phyloP scores from a whole-genome alignment of 2,329 filamentous ascomycete genomes.

The Epicoccum sorghinum region DNA sequence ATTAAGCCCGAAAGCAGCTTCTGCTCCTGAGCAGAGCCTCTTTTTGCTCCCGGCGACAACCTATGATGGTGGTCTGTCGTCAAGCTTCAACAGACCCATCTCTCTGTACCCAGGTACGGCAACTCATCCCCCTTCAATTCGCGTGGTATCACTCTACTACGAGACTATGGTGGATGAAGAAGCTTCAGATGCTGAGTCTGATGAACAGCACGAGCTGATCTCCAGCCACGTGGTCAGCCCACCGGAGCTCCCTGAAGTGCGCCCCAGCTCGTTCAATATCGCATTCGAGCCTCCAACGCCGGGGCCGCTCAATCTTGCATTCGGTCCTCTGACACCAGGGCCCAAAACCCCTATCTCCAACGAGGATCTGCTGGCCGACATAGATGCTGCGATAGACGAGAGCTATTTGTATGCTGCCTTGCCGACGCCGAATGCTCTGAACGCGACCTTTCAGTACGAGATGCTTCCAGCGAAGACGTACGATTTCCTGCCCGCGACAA shows the following conservation, averaged over 20 bases:
- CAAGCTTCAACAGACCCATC: slow-evolving; percentile 13
- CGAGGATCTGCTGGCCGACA: slow-evolving; percentile 28
- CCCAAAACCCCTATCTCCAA: slow-evolving; percentile 16
- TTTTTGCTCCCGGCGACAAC: slow-evolving; percentile 33
- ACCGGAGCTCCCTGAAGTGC: slow-evolving; percentile 9
- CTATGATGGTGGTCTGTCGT: slow-evolving; percentile 23
- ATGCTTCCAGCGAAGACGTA: slow-evolving; percentile 21
- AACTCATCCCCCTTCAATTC: slow-evolving; percentile 1
- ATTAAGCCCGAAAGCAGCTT: slow-evolving; percentile 8
- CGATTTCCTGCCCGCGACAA: slow-evolving; percentile 6
- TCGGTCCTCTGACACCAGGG: slow-evolving; percentile 19
- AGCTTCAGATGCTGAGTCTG: neutral
- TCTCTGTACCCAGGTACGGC: slow-evolving; percentile 4
- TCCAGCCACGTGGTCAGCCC: neutral
- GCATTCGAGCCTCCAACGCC: slow-evolving; percentile 23
- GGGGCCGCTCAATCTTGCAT: slow-evolving; percentile 21
- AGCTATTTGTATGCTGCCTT: slow-evolving; percentile 24
- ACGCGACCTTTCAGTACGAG: neutral
- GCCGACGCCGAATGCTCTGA: slow-evolving; percentile 3
- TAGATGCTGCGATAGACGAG: slow-evolving; percentile 35
- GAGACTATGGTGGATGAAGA: slow-evolving; percentile 6
- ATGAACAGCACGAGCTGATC: neutral
- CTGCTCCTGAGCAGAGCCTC: slow-evolving; percentile 20
- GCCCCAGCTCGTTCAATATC: slow-evolving; percentile 22
- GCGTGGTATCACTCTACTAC: slow-evolving; percentile 19